phyloP scores from a whole-genome alignment of 306 rosid species.

The Cicer judaicum region DNA sequence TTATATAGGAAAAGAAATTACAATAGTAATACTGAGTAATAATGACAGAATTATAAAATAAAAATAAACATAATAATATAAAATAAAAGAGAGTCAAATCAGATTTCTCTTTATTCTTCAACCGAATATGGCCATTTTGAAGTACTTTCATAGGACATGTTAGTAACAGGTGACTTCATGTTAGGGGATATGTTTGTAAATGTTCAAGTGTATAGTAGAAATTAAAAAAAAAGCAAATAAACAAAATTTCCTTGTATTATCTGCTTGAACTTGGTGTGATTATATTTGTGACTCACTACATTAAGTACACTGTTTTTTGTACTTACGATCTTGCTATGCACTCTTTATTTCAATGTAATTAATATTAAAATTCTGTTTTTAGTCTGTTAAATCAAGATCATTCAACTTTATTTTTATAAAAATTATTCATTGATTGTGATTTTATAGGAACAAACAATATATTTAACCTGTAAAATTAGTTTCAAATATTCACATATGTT shows the following conservation, averaged over 20 bases:
- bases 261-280: conserved; percentile 20
- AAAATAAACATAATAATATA: no score
- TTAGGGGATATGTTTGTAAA: conserved; percentile 10
- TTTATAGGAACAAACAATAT: no score
- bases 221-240: neutral
- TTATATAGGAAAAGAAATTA: no score
- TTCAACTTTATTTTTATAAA: no score
- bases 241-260: conserved; percentile 5
- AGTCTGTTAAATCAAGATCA: no score
- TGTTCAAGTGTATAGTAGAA: conserved; percentile 27
- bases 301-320: neutral
- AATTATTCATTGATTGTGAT: no score
- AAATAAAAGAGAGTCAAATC: no score
- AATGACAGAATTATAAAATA: no score
- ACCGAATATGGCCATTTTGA: conserved; percentile 20
- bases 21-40: no score
- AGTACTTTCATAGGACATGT: neutral
- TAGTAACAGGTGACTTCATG: neutral
- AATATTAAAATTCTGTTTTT: neutral
- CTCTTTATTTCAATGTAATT: conserved; percentile 3
- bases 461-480: no score
- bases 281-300: neutral
- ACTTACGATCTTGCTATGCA: conserved; percentile 23
- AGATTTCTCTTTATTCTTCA: no score
- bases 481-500: neutral